These are phyloP conservation scores for Physcia stellaris DNA, from an alignment of 495 filamentous ascomycete genomes.

Conservation along the genomic window DNA sequence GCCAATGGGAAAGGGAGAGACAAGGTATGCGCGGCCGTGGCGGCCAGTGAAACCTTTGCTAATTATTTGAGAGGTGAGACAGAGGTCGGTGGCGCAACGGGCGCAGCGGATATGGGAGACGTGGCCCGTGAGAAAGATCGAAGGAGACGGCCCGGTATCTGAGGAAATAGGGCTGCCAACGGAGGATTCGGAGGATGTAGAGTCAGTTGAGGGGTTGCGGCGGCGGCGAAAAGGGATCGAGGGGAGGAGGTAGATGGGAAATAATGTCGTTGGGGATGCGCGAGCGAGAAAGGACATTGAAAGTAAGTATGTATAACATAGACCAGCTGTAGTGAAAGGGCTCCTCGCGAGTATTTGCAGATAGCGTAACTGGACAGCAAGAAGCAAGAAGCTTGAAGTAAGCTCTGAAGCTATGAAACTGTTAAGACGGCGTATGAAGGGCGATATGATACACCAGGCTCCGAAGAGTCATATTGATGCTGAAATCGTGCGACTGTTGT, in stretches of 20 bases:
- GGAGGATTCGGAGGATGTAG: conserved; percentile 4
- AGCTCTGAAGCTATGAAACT: too few species aligned
- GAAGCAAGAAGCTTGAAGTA: too few species aligned
- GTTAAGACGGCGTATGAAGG: too few species aligned
- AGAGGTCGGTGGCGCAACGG: conserved; percentile 61
- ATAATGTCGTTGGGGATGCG: conserved; percentile 18
- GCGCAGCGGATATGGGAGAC: conserved; percentile 57
- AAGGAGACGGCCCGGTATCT: too few species aligned
- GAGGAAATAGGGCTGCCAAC: conserved; percentile 11
- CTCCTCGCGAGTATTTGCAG: too few species aligned
- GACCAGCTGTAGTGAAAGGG: too few species aligned
- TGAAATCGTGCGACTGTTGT: too few species aligned
- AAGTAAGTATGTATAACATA: too few species aligned
- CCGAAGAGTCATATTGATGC: too few species aligned
- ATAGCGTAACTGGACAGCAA: too few species aligned
- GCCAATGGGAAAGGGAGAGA: conserved; percentile 30
- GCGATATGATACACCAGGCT: too few species aligned
- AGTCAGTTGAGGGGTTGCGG: conserved; percentile 6
- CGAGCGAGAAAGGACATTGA: conserved; percentile 14
- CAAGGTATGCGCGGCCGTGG: conserved; percentile 86
- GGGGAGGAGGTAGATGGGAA: conserved; percentile 41
- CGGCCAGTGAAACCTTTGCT: conserved; percentile 87
- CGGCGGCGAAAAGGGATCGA: conserved; percentile 34
- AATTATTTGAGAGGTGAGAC: conserved; percentile 65
- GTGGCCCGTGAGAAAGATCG: conserved; percentile 34